Evolutionary conservation across 768 basidiomycete species (phyloP), one percentile per base, ranked within the genome.

Genomic region (Naganishia randhawae): DNA sequence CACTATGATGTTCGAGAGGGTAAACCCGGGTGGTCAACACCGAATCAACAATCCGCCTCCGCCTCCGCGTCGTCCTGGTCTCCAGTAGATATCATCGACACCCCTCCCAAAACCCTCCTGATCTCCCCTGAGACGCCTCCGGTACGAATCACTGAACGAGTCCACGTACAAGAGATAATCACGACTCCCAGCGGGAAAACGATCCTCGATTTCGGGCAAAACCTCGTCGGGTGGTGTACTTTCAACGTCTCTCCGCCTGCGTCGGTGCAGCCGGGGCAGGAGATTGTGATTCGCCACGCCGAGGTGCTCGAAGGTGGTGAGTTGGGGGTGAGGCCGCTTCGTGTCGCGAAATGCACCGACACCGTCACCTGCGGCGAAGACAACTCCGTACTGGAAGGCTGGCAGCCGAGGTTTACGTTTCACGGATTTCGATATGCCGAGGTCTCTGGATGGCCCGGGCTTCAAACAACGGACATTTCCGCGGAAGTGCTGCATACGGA

Each of bases 191-290:
- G 51, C n/a, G 77, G 77, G 16, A 75, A 76, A 53, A 72, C 35
- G 16, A 67, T 77, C n/a, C 50, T 78, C 22, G 76, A 77, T 66
- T 78, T 78, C 57, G 77, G 77, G 13, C 76, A 78, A 57, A 78
- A 78, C 54, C 63, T 78, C 14, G 76, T 76, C 0, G 77, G 77
- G 16, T 75, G 74, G 74, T 39, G 77, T 5, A 48, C 73, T 33
- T 63, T 78, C 51, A 52, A 73, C 5, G 29, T 39, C 11, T 61
- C 66, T 41, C 50, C 71, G 11, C 13, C 64, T 1, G 29, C 45
- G 29, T 17, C 32, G 29, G 14, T 25, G 10, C 32, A 55, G n/a
- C n/a, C n/a, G 42, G 66, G 71, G 25, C 32, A 48, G 3, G 64
- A 69, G 45, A 63, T 78, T 19, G 41, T 68, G 17, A 27, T 79